A percentile compares a stretch with the other conserved stretches of the same genome.
Evolutionary conservation across 768 basidiomycete genomes (phyloP).

Genomic region (Mycena maculata): DNA sequence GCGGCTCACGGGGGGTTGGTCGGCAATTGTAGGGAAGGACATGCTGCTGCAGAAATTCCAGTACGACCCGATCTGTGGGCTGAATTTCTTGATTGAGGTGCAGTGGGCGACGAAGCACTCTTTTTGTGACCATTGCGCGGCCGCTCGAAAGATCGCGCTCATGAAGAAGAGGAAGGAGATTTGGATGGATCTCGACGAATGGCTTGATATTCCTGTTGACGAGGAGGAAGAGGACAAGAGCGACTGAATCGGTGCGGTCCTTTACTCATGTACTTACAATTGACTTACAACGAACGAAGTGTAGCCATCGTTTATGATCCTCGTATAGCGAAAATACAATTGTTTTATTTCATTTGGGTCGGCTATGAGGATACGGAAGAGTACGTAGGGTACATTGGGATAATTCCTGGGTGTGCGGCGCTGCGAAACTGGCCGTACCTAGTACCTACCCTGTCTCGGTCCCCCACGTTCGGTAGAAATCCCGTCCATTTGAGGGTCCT

Average conservation of each 20-base stretch:
- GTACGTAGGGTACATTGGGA: too few species aligned
- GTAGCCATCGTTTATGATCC: too few species aligned
- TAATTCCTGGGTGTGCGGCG: too few species aligned
- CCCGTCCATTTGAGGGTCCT: too few species aligned
- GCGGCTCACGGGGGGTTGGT: not conserved
- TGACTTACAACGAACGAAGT: too few species aligned
- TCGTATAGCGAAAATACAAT: too few species aligned
- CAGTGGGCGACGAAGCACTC: not conserved
- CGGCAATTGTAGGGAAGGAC: not conserved
- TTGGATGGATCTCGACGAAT: constrained; percentile 13
- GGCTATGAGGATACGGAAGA: too few species aligned
- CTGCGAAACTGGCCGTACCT: too few species aligned
- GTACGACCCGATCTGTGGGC: constrained; percentile 15
- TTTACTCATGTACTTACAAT: too few species aligned
- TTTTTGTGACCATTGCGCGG: not conserved
- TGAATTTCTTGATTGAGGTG: not conserved
- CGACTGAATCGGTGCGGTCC: not conserved
- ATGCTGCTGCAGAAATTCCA: not conserved
- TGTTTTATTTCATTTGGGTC: too few species aligned
- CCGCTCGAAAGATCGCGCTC: not conserved
- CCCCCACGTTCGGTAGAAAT: too few species aligned
- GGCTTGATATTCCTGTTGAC: constrained; percentile 8
- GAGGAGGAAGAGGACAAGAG: not conserved
- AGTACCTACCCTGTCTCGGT: too few species aligned
- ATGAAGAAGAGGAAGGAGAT: not conserved